Evolutionary conservation across 306 rosid genomes (phyloP).

Genomic region (Casuarina cunninghamiana): DNA sequence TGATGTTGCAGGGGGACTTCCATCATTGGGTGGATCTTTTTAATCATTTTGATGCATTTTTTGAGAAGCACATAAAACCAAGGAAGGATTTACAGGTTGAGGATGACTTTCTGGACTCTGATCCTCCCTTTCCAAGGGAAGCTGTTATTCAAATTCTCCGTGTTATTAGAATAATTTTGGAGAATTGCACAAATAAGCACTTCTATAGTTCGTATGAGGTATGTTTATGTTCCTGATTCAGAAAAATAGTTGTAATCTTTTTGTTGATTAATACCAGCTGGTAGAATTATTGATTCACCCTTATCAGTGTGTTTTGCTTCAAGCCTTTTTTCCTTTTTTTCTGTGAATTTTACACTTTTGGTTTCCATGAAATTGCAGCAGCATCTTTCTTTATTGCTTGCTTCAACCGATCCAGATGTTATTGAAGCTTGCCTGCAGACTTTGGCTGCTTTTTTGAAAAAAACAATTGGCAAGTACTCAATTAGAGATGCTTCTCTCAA

Average conservation of each 20-base stretch:
- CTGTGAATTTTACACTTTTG: constrained; percentile 17
- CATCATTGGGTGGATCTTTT: constrained; percentile 99
- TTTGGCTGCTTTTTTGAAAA: constrained; percentile 85
- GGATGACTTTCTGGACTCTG: constrained; percentile 66
- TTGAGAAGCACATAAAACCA: constrained; percentile 85
- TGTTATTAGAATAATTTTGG: constrained; percentile 84
- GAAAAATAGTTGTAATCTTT: background rate
- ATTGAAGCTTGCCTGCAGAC: constrained; percentile 95
- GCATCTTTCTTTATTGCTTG: constrained; percentile 93
- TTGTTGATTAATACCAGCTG: constrained; percentile 12
- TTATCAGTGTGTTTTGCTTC: background rate
- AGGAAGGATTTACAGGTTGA: constrained; percentile 94
- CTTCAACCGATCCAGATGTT: constrained; percentile 93
- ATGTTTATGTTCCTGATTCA: constrained; percentile 15
- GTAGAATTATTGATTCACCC: background rate
- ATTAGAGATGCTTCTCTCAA: constrained; percentile 77
- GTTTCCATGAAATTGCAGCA: constrained; percentile 69
- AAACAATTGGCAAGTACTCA: constrained; percentile 82
- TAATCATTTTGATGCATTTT: constrained; percentile 93
- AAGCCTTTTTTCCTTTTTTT: background rate
- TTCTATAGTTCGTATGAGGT: constrained; percentile 97
- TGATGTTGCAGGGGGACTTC: constrained; percentile 85
- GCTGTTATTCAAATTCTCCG: constrained; percentile 92
- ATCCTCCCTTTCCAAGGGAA: constrained; percentile 91
- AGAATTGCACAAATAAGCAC: constrained; percentile 94